These are phyloP conservation scores for Ulmus americana DNA, from an alignment of 331 rosid species.

Conservation along the genomic window DNA sequence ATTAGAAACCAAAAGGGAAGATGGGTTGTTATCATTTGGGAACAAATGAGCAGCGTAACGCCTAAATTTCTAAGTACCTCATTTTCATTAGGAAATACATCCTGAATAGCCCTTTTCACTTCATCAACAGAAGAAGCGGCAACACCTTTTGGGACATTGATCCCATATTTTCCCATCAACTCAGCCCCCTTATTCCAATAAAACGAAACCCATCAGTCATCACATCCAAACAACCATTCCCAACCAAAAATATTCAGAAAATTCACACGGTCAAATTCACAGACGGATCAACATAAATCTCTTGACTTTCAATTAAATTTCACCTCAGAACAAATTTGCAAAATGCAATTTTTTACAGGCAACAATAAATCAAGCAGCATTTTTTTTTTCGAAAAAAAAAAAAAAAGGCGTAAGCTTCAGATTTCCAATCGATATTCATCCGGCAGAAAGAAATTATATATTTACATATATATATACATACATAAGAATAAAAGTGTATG, in stretches of 20 bases:
- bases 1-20: conserved; percentile 12
- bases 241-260: not conserved
- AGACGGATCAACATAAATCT: conserved; percentile 9
- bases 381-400: not conserved
- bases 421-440: not conserved
- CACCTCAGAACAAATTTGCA: not conserved
- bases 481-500: not conserved
- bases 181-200: conserved; percentile 69
- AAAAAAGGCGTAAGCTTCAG: not conserved
- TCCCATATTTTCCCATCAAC: conserved; percentile 80
- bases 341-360: not conserved
- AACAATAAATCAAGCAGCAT: no score
- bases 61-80: conserved; percentile 45
- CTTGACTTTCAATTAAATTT: not conserved
- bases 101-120: conserved; percentile 51
- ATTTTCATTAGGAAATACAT: conserved; percentile 53
- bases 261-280: not conserved
- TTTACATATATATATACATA: conserved; percentile 6
- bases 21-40: not conserved
- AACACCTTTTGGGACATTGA: conserved; percentile 74
- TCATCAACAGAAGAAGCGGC: conserved; percentile 71
- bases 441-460: not conserved
- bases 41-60: not conserved
- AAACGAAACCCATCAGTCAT: not conserved
- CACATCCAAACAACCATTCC: conserved; percentile 10